Percentiles rank a stretch among this genome's conserved stretches.
These are phyloP conservation scores for Fusarium sp. DNA, from an alignment of 2,329 filamentous ascomycete species.

Conservation along the genomic window DNA sequence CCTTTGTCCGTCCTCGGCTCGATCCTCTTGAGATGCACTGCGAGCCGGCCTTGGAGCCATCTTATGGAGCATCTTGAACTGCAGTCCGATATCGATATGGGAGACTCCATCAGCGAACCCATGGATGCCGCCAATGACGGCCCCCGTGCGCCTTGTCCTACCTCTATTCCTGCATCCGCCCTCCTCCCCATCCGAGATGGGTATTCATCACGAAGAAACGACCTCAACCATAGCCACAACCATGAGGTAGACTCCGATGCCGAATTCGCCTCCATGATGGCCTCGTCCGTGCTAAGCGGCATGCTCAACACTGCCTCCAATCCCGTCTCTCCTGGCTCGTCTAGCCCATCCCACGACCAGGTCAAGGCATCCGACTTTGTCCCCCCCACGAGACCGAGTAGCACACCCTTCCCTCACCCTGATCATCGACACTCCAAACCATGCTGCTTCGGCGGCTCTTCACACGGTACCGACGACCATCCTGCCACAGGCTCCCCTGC, in stretches of 20 bases:
- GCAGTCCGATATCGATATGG: constrained; percentile 40
- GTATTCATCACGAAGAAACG: constrained; percentile 34
- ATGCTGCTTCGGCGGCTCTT: constrained; percentile 44
- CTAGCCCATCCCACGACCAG: constrained; percentile 63
- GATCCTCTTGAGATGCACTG: constrained; percentile 41
- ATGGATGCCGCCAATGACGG: constrained; percentile 44
- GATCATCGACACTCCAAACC: constrained; percentile 56
- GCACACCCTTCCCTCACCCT: constrained; percentile 68
- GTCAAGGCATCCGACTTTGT: constrained; percentile 54
- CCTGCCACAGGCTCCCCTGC: constrained; percentile 28
- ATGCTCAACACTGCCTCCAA: constrained; percentile 60
- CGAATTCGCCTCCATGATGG: constrained; percentile 53
- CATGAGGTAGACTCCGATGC: constrained; percentile 44
- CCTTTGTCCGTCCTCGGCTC: constrained; percentile 4
- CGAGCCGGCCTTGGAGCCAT: constrained; percentile 37
- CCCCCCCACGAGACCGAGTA: constrained; percentile 62
- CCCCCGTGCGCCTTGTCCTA: constrained; percentile 33
- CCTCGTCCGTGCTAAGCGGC: constrained; percentile 51
- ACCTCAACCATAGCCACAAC: constrained; percentile 25
- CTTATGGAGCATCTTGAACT: constrained; percentile 40
- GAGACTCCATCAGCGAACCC: constrained; percentile 41
- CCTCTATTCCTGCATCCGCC: constrained; percentile 36
- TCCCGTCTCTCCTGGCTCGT: constrained; percentile 64
- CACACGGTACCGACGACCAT: constrained; percentile 38
- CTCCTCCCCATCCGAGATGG: constrained; percentile 41